phyloP scores from a whole-genome alignment of 2,329 filamentous ascomycete species.

The Trichoderma koningiopsis region DNA sequence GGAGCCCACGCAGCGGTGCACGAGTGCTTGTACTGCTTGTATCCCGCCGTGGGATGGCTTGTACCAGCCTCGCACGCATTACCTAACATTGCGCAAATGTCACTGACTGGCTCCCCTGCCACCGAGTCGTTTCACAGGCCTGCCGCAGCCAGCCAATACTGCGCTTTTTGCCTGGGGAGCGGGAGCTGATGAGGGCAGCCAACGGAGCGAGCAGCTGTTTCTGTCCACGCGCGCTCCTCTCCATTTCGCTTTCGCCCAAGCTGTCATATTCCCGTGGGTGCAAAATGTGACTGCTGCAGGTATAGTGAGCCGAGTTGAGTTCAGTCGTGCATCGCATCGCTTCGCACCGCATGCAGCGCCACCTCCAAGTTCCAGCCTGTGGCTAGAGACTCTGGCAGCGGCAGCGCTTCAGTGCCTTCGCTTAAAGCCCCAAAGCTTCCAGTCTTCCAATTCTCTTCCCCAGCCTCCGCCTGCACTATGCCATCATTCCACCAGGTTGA shows the following conservation, averaged over 20 bases:
- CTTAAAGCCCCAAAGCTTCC: neutral
- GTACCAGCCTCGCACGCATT: neutral
- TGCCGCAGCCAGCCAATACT: neutral
- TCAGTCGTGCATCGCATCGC: neutral
- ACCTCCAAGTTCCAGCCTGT: conserved; percentile 12
- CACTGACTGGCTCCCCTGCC: neutral
- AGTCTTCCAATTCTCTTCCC: neutral
- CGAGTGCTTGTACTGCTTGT: neutral
- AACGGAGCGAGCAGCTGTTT: conserved; percentile 19
- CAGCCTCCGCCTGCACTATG: conserved; percentile 17
- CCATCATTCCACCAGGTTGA: conserved; percentile 3
- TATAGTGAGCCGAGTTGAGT: neutral
- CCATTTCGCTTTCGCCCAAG: conserved; percentile 21
- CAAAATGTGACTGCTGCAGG: conserved; percentile 21
- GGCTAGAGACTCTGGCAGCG: neutral
- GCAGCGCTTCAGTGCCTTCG: neutral
- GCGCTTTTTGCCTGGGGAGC: neutral
- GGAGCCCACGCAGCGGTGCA: no score
- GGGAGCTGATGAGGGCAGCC: neutral
- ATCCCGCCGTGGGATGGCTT: neutral
- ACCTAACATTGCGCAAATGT: neutral
- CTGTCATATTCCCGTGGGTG: neutral
- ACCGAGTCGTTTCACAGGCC: conserved; percentile 17
- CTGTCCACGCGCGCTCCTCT: neutral
- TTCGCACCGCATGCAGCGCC: neutral